A percentile compares a stretch with the other conserved stretches of the same genome.
phyloP scores from a whole-genome alignment of 75 land plant genomes.

The Pseudotsuga menziesii region DNA sequence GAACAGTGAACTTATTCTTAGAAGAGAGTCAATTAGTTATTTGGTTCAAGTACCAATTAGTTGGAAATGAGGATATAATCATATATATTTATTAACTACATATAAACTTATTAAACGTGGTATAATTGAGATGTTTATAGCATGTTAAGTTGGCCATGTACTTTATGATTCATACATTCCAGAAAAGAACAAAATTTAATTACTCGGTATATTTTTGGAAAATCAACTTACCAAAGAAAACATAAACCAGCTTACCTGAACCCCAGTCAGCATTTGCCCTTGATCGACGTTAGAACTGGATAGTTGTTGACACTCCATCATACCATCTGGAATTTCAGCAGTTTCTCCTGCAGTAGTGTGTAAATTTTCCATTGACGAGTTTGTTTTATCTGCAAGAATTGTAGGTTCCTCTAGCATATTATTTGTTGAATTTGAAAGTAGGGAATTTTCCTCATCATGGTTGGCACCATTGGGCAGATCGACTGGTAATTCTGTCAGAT shows the following conservation, averaged over 20 bases:
- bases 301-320: background rate
- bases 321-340: background rate
- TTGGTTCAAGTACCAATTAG: too few species aligned
- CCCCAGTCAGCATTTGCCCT: conserved; percentile 3
- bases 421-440: conserved; percentile 4
- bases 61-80: too few species aligned
- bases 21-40: too few species aligned
- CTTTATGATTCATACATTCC: background rate
- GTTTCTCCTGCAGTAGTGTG: background rate
- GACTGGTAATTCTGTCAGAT: background rate
- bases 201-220: too few species aligned
- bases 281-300: background rate
- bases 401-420: background rate
- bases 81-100: too few species aligned
- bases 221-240: background rate
- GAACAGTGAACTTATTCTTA: too few species aligned
- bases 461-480: background rate
- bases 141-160: background rate
- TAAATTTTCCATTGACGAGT: background rate
- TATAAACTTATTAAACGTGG: too few species aligned
- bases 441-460: conserved; percentile 2
- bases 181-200: background rate
- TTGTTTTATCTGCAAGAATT: background rate
- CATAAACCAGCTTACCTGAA: conserved; percentile 7
- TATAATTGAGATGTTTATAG: background rate